Conservation (phyloP, 805 yeast species). For the Priceomyces fermenticarens region DNA sequence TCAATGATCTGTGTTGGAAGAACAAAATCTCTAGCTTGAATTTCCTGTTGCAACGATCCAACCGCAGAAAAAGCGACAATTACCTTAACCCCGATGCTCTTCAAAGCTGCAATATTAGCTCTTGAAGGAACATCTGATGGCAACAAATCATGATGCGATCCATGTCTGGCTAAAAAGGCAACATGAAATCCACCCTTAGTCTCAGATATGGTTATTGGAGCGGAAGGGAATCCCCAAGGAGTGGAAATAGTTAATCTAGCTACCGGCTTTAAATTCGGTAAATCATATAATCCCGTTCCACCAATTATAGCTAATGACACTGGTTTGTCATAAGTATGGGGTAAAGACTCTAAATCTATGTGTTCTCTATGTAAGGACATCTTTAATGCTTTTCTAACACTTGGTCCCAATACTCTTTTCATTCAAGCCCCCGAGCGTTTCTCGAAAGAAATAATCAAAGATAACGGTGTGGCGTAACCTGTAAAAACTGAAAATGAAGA, state of each 20-base stretch:
- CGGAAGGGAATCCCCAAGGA: conserved; percentile 97
- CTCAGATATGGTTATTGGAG: conserved; percentile 87
- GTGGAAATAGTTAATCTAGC: conserved; percentile 80
- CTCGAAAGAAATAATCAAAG: no score
- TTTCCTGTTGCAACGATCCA: conserved; percentile 86
- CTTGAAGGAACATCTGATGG: conserved; percentile 91
- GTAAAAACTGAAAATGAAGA: no score
- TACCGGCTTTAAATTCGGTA: conserved; percentile 79
- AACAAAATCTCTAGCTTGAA: conserved; percentile 95
- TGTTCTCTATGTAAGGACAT: conserved; percentile 39
- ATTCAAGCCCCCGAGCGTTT: neutral
- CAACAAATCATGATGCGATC: conserved; percentile 79
- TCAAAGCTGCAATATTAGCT: conserved; percentile 95
- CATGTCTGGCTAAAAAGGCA: conserved; percentile 95
- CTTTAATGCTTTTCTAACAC: conserved; percentile 2
- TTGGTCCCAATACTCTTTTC: conserved; percentile 3
- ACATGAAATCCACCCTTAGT: conserved; percentile 76
- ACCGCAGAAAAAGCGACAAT: conserved; percentile 94
- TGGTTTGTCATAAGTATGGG: conserved; percentile 57
- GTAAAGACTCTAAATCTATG: conserved; percentile 29
- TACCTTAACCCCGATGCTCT: conserved; percentile 79
- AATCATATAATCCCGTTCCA: conserved; percentile 94
- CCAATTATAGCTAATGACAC: conserved; percentile 89
- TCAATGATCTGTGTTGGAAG: conserved; percentile 94
- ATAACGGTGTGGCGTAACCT: no score